phyloP scores from a whole-genome alignment of 495 filamentous ascomycete species.

The Amphirosellinia nigrospora region DNA sequence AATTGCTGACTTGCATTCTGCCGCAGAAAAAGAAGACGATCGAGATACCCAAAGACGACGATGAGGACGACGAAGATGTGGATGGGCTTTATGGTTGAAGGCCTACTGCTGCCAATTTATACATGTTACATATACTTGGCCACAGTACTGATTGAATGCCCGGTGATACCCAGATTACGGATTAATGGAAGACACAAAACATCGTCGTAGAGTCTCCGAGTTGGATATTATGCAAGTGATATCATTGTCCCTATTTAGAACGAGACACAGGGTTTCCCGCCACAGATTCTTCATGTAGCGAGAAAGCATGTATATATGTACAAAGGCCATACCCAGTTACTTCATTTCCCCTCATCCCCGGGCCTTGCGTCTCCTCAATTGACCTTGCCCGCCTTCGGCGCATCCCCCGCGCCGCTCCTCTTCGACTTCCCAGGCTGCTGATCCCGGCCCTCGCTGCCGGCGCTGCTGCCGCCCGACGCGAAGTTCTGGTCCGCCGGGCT shows the following conservation, averaged over 20 bases:
- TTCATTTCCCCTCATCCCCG: too few relatives aligned
- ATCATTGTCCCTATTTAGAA: background rate
- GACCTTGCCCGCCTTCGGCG: constrained; percentile 36
- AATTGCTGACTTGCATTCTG: background rate
- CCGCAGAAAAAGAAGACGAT: constrained; percentile 63
- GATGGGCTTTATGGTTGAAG: constrained; percentile 76
- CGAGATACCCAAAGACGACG: constrained; percentile 49
- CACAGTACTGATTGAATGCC: background rate
- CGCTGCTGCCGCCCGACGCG: constrained; percentile 27
- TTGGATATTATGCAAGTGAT: background rate
- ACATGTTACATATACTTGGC: background rate
- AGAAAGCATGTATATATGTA: background rate
- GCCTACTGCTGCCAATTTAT: background rate
- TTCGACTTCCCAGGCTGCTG: constrained; percentile 32
- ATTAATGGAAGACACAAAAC: constrained; percentile 10
- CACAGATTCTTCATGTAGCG: background rate
- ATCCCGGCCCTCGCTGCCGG: constrained; percentile 23
- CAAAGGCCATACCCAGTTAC: background rate
- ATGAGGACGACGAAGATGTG: constrained; percentile 69
- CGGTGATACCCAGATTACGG: constrained; percentile 32
- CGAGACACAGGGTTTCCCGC: background rate
- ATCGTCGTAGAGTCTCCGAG: background rate
- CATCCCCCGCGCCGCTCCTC: constrained; percentile 31
- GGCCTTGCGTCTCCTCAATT: background rate
- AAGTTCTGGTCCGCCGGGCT: constrained; percentile 48